A percentile compares a stretch with the other conserved stretches of the same genome.
Evolutionary conservation across 1,139 yeast genomes (phyloP).

Genomic region (Debaryomyces fabryi): DNA sequence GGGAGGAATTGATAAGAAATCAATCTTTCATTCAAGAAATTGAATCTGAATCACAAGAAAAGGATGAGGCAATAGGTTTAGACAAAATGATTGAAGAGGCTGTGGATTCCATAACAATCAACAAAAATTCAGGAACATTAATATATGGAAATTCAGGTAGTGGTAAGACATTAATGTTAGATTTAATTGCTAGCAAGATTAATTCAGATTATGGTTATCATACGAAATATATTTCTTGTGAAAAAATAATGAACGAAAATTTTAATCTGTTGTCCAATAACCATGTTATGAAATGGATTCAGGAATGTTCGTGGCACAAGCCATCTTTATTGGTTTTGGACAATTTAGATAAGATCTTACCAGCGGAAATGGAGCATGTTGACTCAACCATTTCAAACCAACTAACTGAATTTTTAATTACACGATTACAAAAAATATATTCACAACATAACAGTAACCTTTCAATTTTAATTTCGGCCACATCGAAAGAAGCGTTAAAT

Average conservation of each 20-base stretch:
- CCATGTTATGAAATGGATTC: constrained; percentile 54
- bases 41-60: constrained; percentile 7
- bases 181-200: constrained; percentile 43
- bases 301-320: constrained; percentile 73
- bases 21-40: constrained; percentile 46
- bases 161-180: constrained; percentile 68
- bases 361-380: constrained; percentile 72
- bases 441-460: constrained; percentile 48
- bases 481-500: constrained; percentile 69
- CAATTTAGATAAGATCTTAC: constrained; percentile 74
- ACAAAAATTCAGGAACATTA: constrained; percentile 55
- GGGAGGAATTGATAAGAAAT: constrained; percentile 55
- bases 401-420: constrained; percentile 49
- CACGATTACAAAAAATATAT: constrained; percentile 44
- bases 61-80: constrained; percentile 56
- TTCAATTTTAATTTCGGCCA: constrained; percentile 58
- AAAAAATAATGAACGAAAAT: constrained; percentile 56
- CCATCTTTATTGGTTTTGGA: constrained; percentile 80
- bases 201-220: constrained; percentile 41
- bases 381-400: constrained; percentile 65
- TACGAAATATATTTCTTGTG: constrained; percentile 53
- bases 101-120: constrained; percentile 44
- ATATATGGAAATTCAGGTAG: constrained; percentile 78
- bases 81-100: constrained; percentile 49
- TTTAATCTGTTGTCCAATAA: constrained; percentile 46